phyloP scores from a whole-genome alignment of 1,139 yeast genomes.

The Saccharomyces pastorianus region DNA sequence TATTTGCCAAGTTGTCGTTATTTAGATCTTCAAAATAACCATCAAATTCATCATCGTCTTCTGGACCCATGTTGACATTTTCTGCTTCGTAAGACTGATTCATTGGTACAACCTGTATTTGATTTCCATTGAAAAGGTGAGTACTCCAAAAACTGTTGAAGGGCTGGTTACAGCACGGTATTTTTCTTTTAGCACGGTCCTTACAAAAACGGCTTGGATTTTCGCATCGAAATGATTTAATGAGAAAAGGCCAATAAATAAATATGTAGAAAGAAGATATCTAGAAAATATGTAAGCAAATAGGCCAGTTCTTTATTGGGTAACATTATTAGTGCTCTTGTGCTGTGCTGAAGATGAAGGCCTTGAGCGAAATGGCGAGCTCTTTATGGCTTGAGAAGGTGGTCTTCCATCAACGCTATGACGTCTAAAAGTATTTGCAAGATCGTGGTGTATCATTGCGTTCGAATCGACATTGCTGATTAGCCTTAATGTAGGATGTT shows the following conservation, averaged over 20 bases:
- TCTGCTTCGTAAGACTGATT: background rate
- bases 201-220: background rate
- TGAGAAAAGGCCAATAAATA: background rate
- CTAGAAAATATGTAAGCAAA: background rate
- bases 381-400: background rate
- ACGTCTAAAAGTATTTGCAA: background rate
- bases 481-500: background rate
- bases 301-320: background rate
- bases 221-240: background rate
- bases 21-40: conserved; percentile 8
- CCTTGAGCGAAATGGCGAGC: background rate
- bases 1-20: conserved; percentile 6
- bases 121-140: background rate
- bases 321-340: background rate
- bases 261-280: background rate
- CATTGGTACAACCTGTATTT: background rate
- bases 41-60: conserved; percentile 8
- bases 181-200: background rate
- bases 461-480: background rate
- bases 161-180: background rate
- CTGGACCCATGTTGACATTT: background rate
- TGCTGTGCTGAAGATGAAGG: background rate
- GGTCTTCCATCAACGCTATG: background rate
- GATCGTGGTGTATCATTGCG: background rate
- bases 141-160: background rate